phyloP scores from a whole-genome alignment of 2,329 filamentous ascomycete species.

The Hypomyces perniciosus region DNA sequence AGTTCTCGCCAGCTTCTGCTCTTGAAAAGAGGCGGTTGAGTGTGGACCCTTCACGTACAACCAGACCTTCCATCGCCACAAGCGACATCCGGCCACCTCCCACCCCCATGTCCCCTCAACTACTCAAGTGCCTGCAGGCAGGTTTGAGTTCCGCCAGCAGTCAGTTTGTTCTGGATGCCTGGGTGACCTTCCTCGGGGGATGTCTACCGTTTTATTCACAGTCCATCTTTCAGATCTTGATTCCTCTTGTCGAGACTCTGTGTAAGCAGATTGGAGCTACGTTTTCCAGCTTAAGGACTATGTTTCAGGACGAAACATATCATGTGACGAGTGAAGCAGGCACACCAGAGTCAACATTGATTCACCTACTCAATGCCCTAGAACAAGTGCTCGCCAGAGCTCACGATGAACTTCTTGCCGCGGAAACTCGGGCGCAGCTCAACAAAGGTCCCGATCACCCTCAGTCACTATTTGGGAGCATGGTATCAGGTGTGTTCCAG shows the following conservation, averaged over 20 bases:
- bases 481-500: constrained; percentile 86
- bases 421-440: constrained; percentile 64
- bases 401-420: constrained; percentile 72
- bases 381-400: constrained; percentile 85
- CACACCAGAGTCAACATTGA: constrained; percentile 63
- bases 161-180: constrained; percentile 77
- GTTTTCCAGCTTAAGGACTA: constrained; percentile 63
- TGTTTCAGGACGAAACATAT: constrained; percentile 43
- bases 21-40: constrained; percentile 42
- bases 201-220: constrained; percentile 79
- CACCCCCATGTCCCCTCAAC: constrained; percentile 53
- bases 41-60: constrained; percentile 35
- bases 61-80: constrained; percentile 32
- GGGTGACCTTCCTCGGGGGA: constrained; percentile 79
- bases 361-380: constrained; percentile 84
- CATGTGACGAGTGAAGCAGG: constrained; percentile 20
- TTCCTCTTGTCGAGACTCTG: constrained; percentile 85
- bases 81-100: constrained; percentile 21
- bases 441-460: constrained; percentile 75
- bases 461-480: constrained; percentile 87
- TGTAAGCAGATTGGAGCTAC: constrained; percentile 69
- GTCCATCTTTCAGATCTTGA: constrained; percentile 80
- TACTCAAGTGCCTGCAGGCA: constrained; percentile 80
- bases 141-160: constrained; percentile 72
- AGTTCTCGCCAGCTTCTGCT: constrained; percentile 38